These are phyloP conservation scores for Alternaria triticina DNA, from an alignment of 2,329 filamentous ascomycete species.

Conservation along the genomic window DNA sequence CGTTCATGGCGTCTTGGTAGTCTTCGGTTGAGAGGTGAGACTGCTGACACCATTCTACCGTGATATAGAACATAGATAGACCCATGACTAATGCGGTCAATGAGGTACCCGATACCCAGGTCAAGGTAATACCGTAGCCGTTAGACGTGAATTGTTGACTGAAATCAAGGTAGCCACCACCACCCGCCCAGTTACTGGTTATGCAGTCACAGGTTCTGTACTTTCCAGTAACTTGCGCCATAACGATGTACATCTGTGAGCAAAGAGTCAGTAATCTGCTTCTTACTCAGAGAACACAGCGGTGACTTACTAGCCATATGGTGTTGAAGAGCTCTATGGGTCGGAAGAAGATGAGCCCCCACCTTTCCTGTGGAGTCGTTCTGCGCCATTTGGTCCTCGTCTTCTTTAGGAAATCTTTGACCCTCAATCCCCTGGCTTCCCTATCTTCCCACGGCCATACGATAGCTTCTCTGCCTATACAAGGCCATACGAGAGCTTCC, in stretches of 20 bases:
- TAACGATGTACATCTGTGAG: constrained; percentile 22
- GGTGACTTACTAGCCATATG: constrained; percentile 40
- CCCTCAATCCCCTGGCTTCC: background rate
- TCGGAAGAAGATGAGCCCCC: constrained; percentile 37
- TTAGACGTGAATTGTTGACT: constrained; percentile 39
- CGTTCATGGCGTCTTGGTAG: constrained; percentile 34
- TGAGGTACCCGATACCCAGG: constrained; percentile 43
- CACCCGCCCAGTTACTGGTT: constrained; percentile 45
- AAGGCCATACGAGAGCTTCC: no score
- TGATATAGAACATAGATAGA: constrained; percentile 46
- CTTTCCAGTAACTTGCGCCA: constrained; percentile 52
- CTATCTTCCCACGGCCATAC: constrained; percentile 13
- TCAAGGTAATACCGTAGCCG: constrained; percentile 30
- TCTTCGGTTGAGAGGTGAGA: constrained; percentile 45
- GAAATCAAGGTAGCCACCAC: constrained; percentile 54
- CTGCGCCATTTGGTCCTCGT: no score
- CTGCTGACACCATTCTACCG: constrained; percentile 49
- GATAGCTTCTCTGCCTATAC: no score
- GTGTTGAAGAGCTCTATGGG: constrained; percentile 48
- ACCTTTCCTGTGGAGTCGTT: no score
- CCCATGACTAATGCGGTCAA: constrained; percentile 40
- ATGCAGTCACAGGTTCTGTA: constrained; percentile 54
- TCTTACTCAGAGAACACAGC: background rate
- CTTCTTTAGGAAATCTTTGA: constrained; percentile 9
- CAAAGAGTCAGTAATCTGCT: no score